Evolutionary conservation across 192 early-diverging fungal species (phyloP).

Genomic region (Entophlyctis helioformis): DNA sequence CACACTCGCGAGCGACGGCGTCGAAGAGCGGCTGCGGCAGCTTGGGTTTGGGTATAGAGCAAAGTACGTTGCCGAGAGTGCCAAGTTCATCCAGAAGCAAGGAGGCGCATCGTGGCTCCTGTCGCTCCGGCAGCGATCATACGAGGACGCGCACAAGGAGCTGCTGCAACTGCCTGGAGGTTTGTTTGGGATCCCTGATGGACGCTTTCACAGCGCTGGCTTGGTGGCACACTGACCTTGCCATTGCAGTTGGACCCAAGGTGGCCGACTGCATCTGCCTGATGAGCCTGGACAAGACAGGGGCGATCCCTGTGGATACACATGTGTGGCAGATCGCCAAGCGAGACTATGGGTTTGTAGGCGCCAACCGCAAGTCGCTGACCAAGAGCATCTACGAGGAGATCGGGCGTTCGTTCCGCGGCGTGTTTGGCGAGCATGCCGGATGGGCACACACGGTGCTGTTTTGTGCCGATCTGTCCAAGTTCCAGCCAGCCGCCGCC

Average conservation of each 20-base stretch:
- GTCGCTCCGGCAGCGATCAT: constrained; percentile 43
- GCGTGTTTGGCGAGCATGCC: constrained; percentile 64
- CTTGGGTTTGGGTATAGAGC: constrained; percentile 95
- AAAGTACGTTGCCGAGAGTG: constrained; percentile 74
- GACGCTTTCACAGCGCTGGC: no score
- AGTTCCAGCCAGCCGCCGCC: no score
- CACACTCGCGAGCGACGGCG: constrained; percentile 31
- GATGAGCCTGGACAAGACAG: constrained; percentile 77
- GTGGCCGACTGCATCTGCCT: constrained; percentile 94
- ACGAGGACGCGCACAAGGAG: constrained; percentile 43
- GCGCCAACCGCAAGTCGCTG: constrained; percentile 45
- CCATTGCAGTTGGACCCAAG: constrained; percentile 66
- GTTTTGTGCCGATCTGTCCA: no score
- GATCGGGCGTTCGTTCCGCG: constrained; percentile 59
- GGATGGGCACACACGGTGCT: constrained; percentile 43
- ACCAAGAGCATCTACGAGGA: constrained; percentile 52
- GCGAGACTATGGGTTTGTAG: constrained; percentile 58
- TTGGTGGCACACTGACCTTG: background rate
- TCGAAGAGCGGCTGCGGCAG: constrained; percentile 53
- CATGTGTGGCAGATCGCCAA: constrained; percentile 90
- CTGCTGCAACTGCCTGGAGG: constrained; percentile 65
- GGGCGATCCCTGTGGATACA: constrained; percentile 69
- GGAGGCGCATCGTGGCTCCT: constrained; percentile 16
- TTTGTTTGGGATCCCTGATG: no score
- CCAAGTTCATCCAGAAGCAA: constrained; percentile 38